A percentile compares a stretch with the other conserved stretches of the same genome.
Evolutionary conservation across 1,284 basidiomycete species (phyloP).

Genomic region (Xerocomus amazonicus): DNA sequence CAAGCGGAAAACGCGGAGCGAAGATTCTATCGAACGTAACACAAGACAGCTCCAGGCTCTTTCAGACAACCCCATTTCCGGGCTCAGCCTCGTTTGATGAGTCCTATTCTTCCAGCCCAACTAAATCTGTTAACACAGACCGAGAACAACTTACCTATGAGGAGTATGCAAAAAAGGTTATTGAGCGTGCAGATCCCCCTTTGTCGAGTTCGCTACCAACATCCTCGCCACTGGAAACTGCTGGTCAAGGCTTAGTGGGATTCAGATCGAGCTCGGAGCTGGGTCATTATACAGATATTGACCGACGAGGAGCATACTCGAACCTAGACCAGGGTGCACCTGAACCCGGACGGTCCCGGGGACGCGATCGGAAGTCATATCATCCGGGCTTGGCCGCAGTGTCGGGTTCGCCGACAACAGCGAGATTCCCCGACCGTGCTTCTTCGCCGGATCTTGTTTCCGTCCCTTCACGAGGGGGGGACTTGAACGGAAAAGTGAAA

Average conservation of each 20-base stretch:
- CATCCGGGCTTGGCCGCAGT: conserved; percentile 50
- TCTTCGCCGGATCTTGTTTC: conserved; percentile 57
- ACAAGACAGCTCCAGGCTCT: conserved; percentile 59
- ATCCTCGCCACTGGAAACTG: conserved; percentile 43
- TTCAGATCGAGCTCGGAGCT: conserved; percentile 71
- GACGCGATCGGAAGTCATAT: conserved; percentile 53
- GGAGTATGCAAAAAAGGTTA: conserved; percentile 37
- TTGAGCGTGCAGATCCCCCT: conserved; percentile 50
- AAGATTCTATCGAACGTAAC: conserved; percentile 54
- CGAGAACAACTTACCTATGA: conserved; percentile 36
- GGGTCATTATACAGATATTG: conserved; percentile 69
- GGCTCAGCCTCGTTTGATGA: conserved; percentile 32
- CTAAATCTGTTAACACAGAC: conserved; percentile 43
- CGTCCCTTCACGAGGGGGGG: conserved; percentile 32
- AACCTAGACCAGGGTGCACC: conserved; percentile 43
- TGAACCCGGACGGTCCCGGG: conserved; percentile 51
- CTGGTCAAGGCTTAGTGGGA: conserved; percentile 35
- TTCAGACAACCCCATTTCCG: conserved; percentile 40
- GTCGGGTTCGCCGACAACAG: conserved; percentile 42
- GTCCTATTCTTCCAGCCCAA: conserved; percentile 50
- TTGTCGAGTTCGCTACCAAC: conserved; percentile 56
- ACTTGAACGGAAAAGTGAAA: conserved; percentile 59
- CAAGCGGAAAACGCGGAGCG: conserved; percentile 32
- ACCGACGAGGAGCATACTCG: conserved; percentile 32
- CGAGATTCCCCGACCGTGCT: conserved; percentile 46